phyloP scores from a whole-genome alignment of 2,329 filamentous ascomycete species.

The Beauveria scarabaeidicola region DNA sequence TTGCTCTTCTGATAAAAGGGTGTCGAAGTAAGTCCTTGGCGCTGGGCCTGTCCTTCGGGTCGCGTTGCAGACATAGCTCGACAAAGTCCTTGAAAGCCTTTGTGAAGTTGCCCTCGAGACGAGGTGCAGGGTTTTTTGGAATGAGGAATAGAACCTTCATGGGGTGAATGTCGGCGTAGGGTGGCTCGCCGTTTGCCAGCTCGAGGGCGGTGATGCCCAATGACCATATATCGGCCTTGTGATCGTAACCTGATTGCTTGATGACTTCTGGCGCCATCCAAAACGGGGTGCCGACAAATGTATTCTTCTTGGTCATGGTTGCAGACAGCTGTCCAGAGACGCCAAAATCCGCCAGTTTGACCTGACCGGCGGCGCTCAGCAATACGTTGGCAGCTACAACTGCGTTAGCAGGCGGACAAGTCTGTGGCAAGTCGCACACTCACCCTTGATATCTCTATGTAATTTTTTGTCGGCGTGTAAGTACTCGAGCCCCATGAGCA shows the following conservation, averaged over 20 bases:
- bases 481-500: conserved; percentile 85
- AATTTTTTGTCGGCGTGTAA: conserved; percentile 92
- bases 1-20: conserved; percentile 82
- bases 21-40: conserved; percentile 83
- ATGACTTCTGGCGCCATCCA: conserved; percentile 99
- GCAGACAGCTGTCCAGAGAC: conserved; percentile 93
- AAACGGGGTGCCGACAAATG: conserved; percentile 94
- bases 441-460: conserved; percentile 92
- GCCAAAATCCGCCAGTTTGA: conserved; percentile 95
- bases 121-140: conserved; percentile 83
- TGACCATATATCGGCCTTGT: conserved; percentile 97
- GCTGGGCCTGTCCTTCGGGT: conserved; percentile 79
- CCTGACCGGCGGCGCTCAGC: conserved; percentile 81
- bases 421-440: background rate
- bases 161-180: conserved; percentile 92
- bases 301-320: conserved; percentile 99
- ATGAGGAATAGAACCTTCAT: conserved; percentile 98
- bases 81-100: conserved; percentile 80
- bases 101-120: conserved; percentile 71
- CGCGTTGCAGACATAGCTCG: conserved; percentile 74
- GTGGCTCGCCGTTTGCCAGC: conserved; percentile 83
- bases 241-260: conserved; percentile 95
- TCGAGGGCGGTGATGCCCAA: conserved; percentile 91
- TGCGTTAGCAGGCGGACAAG: background rate
- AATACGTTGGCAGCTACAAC: conserved; percentile 79